Base-by-base conservation (phyloP, 192 early-diverging fungal species). In the Backusella westeae region DNA sequence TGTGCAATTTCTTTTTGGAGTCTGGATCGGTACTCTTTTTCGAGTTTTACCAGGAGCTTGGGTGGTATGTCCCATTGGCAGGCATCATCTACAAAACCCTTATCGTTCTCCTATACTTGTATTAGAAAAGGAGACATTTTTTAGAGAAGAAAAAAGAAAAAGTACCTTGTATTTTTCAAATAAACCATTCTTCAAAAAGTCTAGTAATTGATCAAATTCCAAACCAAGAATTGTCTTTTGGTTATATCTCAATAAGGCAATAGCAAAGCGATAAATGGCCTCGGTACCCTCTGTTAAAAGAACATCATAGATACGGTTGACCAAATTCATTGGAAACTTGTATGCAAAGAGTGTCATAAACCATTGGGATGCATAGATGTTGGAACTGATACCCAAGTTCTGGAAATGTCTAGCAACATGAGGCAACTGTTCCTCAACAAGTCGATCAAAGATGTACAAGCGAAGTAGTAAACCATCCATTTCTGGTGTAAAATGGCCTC, bases 341-440 rank as follows among this genome's bases (percentile, higher is more conserved):
- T 97, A 99, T 1, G 98, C 97, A 87, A 99, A 99, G 72, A 98
- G 78, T 3, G 98, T 99, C 95, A 99, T 96, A 83, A 98, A 96
- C 98, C 98, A 99, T 80, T 98, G 98, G 34, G 96, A 96, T 4
- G 97, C 97, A 76, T 96, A 99, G 96, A 98, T 99, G 71, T 91
- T 96, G 9, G 94, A 89, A 52, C 89, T 84, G 17, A 99, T 88
- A 63, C 96, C 96, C 77, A 96, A 94, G 68, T 85, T 77, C 4
- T 91, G 84, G 14, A 99, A 85, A 80, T 99, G 97, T 36, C 88
- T 83, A 36, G 85, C 80, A 17, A 98, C 82, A 42, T 88, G 81
- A 1, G 98, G 98, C 68, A 98, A 84, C 68, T 88, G 84, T 52
- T 98, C 96, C 32, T 88, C 86, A 35, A 98, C 80, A 7, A 99